Evolutionary conservation across 2,329 filamentous ascomycete genomes (phyloP).

Genomic region (Periconia sp.): DNA sequence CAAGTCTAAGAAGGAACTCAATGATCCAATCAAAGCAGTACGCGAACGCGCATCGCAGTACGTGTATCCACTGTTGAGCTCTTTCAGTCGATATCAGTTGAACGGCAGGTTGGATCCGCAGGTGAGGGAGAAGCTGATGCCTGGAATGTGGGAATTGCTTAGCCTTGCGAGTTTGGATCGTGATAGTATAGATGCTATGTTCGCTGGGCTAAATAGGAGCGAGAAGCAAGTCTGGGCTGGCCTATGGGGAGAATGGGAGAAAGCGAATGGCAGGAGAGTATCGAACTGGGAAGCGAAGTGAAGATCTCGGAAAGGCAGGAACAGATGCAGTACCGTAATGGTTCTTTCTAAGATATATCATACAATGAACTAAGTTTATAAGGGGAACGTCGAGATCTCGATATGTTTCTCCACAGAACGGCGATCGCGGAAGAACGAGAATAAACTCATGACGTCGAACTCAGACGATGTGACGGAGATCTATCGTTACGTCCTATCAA

Average conservation of each 20-base stretch:
- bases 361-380: too few species aligned
- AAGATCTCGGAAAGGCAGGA: too few species aligned
- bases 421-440: too few species aligned
- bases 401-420: too few species aligned
- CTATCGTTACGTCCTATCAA: too few species aligned
- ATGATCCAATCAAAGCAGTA: slow-evolving; percentile 65
- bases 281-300: neutral
- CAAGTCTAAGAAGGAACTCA: slow-evolving; percentile 49
- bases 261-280: slow-evolving; percentile 29
- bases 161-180: slow-evolving; percentile 37
- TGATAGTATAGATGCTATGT: slow-evolving; percentile 44
- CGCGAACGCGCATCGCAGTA: slow-evolving; percentile 64
- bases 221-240: slow-evolving; percentile 45
- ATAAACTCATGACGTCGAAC: too few species aligned
- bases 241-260: slow-evolving; percentile 45
- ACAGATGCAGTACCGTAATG: too few species aligned
- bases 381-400: too few species aligned
- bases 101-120: slow-evolving; percentile 55
- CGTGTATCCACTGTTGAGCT: slow-evolving; percentile 62
- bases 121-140: slow-evolving; percentile 64
- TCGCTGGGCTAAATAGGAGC: slow-evolving; percentile 40
- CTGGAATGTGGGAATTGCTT: slow-evolving; percentile 54
- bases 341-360: too few species aligned
- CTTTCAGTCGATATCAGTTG: slow-evolving; percentile 62
- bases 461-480: too few species aligned